Evolutionary conservation across 2,329 filamentous ascomycete genomes (phyloP), one percentile per base, ranked within the genome.

Genomic region (Penicillium janthinellum): DNA sequence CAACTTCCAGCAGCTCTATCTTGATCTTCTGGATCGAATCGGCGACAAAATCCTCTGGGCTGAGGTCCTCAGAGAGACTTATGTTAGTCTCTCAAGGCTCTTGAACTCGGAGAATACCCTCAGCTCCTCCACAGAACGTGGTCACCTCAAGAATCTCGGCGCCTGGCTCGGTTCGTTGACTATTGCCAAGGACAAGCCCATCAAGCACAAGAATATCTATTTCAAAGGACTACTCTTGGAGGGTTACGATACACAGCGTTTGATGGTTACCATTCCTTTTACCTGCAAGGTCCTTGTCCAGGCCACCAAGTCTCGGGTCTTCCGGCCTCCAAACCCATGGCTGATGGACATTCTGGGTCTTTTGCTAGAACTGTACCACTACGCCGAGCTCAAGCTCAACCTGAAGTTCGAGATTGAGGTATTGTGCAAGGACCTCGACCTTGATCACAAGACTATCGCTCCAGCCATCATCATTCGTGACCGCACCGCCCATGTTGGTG

Each of bases 321-420:
- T 99, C 79, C 90, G 88, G 58, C 93, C 94, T 11, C 95, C 95
- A 1, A 99, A 99, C 69, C 95, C 95, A 1, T 99, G 95, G 95
- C 77, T 97, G 47, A 96, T 97, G 90, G 95, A 99, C 70, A 95
- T 99, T 56, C 87, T 99, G 57, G 86, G 91, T 64, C 82, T 98
- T 7, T 83, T 99, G 38, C 91, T 96, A 69, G 96, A 99, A 72
- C 83, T 99, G 4, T 99, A 99, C 71, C 90, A 96, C 71, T 90
- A 90, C 70, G 92, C 91, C 14, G 94, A 97, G 68, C 81, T 99
- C 57, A 98, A 98, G 75, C 85, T 99, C 39, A 98, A 98, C 67
- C 88, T 96, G 54, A 99, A 98, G 70, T 99, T 99, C 69, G 95
- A 99, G 76, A 98, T 99, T 59, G 95, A 99, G 76, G 93, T 99